A percentile compares a stretch with the other conserved stretches of the same genome.
phyloP scores from a whole-genome alignment of 495 filamentous ascomycete species.

The Emericellopsis terricola region DNA sequence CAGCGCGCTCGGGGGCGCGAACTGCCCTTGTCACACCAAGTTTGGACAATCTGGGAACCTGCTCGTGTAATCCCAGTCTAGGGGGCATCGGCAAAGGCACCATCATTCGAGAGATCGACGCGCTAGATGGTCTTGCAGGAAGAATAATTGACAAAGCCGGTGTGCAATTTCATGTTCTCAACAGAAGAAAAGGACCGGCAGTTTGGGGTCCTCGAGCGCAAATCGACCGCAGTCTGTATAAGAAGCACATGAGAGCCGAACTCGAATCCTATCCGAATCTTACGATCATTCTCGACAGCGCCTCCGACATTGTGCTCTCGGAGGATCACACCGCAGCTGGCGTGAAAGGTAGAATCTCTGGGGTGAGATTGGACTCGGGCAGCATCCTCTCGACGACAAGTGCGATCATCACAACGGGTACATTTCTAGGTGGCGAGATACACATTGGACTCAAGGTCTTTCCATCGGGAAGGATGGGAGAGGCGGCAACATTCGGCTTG shows the following conservation, averaged over 20 bases:
- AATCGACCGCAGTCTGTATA: slow-evolving; percentile 84
- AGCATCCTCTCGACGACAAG: slow-evolving; percentile 63
- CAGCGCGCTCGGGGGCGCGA: slow-evolving; percentile 73
- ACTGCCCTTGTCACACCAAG: slow-evolving; percentile 82
- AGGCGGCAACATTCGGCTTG: slow-evolving; percentile 82
- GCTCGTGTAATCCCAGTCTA: slow-evolving; percentile 95
- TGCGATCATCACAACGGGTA: slow-evolving; percentile 90
- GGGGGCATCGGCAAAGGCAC: slow-evolving; percentile 98
- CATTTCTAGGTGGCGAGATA: slow-evolving; percentile 90
- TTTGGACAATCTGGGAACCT: slow-evolving; percentile 77
- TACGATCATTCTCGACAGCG: slow-evolving; percentile 65
- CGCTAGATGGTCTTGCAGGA: slow-evolving; percentile 79
- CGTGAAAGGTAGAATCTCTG: slow-evolving; percentile 57
- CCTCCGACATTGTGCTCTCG: slow-evolving; percentile 72
- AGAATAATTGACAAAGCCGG: slow-evolving; percentile 87
- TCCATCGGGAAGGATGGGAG: slow-evolving; percentile 83
- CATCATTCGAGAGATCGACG: slow-evolving; percentile 90
- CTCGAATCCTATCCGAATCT: slow-evolving; percentile 57
- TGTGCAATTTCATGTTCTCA: slow-evolving; percentile 77
- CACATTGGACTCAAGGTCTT: slow-evolving; percentile 76
- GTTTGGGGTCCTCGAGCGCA: slow-evolving; percentile 96
- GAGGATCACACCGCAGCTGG: slow-evolving; percentile 31
- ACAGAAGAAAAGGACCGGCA: slow-evolving; percentile 77
- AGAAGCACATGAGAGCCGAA: slow-evolving; percentile 82
- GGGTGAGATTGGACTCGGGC: slow-evolving; percentile 76